Base-by-base conservation (phyloP, 2,329 filamentous ascomycete genomes). In the Aciculosporium take region DNA sequence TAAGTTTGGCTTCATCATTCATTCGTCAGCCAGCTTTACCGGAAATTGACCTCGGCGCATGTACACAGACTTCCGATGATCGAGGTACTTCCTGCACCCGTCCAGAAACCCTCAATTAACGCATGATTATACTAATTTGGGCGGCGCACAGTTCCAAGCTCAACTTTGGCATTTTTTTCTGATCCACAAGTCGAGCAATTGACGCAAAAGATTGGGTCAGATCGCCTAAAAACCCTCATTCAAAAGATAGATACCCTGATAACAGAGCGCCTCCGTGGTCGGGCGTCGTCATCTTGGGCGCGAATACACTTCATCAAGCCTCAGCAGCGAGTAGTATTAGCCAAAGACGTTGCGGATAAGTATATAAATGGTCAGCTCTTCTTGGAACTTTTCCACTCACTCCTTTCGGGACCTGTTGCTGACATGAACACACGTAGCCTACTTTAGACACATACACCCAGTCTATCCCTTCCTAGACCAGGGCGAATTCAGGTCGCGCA, bases 401-500 rank as follows among this genome's bases (percentile, higher is more conserved):
- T 12, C 36, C n/a, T 15, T 20, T 31, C 2, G 5, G 8, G 6
- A 5, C n/a, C 7, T 9, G 9, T 6, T 34, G 38, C 38, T 40
- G 10, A 40, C 13, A 8, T n/a, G 13, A 6, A 12, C 30, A 27
- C 13, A 8, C n/a, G 7, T 15, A 62, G 60, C 54, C 10, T 63
- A 62, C 40, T 64, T 64, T 39, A 44, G 52, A 4, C 50, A 59
- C 17, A 37, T 62, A 2, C 60, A 64, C 41, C 58, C 58, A 4
- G 40, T 61, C 0, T 60, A 62, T 42, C 59, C 61, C 1, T 62
- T 64, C 40, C 49, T 64, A 4, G 53, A 61, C 36, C 46, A 48
- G 28, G 39, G 2, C 24, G 39, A 41, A 18, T 41, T 41, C 20
- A 31, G 32, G 5, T 30, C 39, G 8, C 39, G 33, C 10, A 20